phyloP scores from a whole-genome alignment of 345 rosid genomes.

The Cochlearia excelsa region DNA sequence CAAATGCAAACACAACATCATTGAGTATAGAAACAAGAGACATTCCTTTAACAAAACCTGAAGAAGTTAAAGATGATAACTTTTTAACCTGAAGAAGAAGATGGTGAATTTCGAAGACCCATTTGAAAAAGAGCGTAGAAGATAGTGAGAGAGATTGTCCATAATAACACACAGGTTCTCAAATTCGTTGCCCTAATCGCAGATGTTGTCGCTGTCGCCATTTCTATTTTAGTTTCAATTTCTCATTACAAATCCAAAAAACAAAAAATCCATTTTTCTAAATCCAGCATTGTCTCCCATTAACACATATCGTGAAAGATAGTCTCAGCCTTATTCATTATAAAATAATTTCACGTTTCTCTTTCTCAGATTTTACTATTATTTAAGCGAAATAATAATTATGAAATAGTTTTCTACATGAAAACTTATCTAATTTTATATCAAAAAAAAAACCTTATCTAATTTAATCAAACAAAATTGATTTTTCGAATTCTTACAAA shows the following conservation, averaged over 20 bases:
- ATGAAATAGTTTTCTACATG: no score
- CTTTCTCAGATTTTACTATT: no score
- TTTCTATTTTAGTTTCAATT: constrained; percentile 27
- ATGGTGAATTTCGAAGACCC: constrained; percentile 44
- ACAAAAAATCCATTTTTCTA: not conserved
- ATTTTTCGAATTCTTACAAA: no score
- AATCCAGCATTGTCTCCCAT: not conserved
- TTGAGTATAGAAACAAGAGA: not conserved
- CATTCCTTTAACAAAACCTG: not conserved
- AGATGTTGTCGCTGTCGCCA: constrained; percentile 30
- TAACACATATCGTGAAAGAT: constrained; percentile 1
- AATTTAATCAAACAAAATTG: no score
- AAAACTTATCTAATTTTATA: no score
- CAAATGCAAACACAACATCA: not conserved
- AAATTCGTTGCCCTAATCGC: constrained; percentile 38
- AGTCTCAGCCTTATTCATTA: no score
- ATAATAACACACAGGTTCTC: constrained; percentile 50
- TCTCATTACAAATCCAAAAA: not conserved
- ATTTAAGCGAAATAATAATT: no score
- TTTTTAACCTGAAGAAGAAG: constrained; percentile 40
- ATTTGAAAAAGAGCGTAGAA: constrained; percentile 50
- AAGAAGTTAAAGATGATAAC: not conserved
- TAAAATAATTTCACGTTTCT: no score
- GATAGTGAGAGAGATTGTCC: constrained; percentile 46
- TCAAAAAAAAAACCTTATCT: no score